Base-by-base conservation (phyloP, 805 yeast species). In the Pichia membranifaciens region DNA sequence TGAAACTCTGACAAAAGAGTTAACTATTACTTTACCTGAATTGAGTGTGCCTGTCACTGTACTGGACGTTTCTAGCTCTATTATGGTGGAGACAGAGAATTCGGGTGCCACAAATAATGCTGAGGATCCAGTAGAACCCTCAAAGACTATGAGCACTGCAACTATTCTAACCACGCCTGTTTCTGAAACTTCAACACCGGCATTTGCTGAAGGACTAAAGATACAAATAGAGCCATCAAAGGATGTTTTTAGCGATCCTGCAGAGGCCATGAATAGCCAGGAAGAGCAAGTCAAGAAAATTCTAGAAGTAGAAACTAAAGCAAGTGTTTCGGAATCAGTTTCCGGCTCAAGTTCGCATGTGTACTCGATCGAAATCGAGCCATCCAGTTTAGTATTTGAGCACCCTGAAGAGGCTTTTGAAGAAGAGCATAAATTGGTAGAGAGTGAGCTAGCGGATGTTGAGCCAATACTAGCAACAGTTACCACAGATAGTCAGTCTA, bases 171-270 rank as follows among this genome's bases (percentile, higher is more conserved):
- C n/a, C n/a, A n/a, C n/a, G n/a, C n/a, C n/a, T 12, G 21, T 28
- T 16, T 22, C 50, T 22, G 33, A 10, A 7, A 37, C 33, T 18
- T 22, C 31, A 35, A 8, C 43, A 9, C 33, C 38, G 25, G 35
- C 21, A n/a, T 25, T 40, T 8, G 41, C 36, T n/a, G 36, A 33
- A 33, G 16, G 21, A 16, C 25, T 34, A 7, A 32, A 16, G 5
- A 40, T 46, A 34, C 49, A 43, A 29, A 44, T 34, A 22, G 54
- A 50, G n/a, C 44, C 49, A 16, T 36, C 44, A 16, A 38, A 18
- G 18, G 29, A 34, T 15, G 20, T 45, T 28, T 45, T 17, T 37
- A n/a, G 21, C 3, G 38, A 37, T 37, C 29, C 39, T 9, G 38
- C 18, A 9, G 45, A 41, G 7, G 44, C 39, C 15, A 21, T 34